Conservation (phyloP, 495 filamentous ascomycete genomes). For the Cenococcum geophilum region DNA sequence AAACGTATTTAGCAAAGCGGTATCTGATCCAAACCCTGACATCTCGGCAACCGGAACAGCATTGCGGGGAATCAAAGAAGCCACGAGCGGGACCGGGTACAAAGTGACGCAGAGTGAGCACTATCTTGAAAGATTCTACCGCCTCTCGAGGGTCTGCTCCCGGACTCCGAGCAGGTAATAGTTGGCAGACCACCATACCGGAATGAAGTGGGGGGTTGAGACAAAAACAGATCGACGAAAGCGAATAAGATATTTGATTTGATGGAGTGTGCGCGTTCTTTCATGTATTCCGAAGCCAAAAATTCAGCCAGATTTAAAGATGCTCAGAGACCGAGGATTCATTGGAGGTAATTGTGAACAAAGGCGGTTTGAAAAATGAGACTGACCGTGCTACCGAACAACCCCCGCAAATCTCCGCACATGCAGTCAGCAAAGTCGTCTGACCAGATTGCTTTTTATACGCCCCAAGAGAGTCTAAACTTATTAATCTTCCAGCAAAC, state of each 20-base stretch:
- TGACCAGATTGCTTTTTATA: constrained; percentile 3
- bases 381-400: background rate
- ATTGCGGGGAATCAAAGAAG: background rate
- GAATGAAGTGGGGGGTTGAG: background rate
- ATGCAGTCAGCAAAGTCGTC: constrained; percentile 8
- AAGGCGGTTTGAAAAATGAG: background rate
- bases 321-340: no score
- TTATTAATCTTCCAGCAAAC: background rate
- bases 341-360: no score
- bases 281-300: background rate
- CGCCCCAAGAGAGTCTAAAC: background rate
- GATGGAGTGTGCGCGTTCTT: background rate
- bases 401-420: constrained; percentile 1
- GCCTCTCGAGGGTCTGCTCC: background rate
- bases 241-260: background rate
- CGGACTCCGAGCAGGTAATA: background rate
- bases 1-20: background rate
- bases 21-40: background rate
- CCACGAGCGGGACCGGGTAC: background rate
- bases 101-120: background rate
- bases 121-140: background rate
- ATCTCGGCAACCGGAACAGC: background rate
- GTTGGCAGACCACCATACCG: background rate
- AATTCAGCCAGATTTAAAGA: background rate
- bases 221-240: background rate